Evolutionary conservation across 768 basidiomycete genomes (phyloP).

Genomic region (Suillus plorans): DNA sequence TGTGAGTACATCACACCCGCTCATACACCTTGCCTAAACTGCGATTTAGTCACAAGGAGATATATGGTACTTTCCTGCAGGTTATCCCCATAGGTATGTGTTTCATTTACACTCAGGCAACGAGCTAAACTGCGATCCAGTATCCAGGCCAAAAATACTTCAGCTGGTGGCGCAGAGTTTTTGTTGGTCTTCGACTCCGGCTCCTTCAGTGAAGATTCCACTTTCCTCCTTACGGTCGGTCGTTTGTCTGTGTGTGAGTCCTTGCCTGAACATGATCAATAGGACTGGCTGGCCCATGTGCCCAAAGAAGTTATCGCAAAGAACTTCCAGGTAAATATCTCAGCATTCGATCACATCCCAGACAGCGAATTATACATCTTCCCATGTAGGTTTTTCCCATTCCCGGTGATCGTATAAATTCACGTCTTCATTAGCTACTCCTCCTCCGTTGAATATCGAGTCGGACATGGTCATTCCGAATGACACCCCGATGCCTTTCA

Average conservation of each 20-base stretch:
- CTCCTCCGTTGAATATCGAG: constrained; percentile 41
- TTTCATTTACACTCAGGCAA: too few species aligned
- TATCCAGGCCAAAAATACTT: constrained; percentile 50
- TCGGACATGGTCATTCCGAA: constrained; percentile 49
- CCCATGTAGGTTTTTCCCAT: constrained; percentile 30
- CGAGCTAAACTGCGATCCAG: constrained; percentile 17
- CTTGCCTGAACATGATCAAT: constrained; percentile 17
- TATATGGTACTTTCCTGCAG: constrained; percentile 61
- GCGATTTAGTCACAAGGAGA: constrained; percentile 36
- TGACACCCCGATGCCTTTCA: constrained; percentile 49
- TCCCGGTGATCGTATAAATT: not conserved
- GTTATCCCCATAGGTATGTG: constrained; percentile 44
- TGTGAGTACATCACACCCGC: constrained; percentile 32
- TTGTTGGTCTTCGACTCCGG: constrained; percentile 45
- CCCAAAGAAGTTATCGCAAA: constrained; percentile 60
- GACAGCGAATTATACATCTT: constrained; percentile 56
- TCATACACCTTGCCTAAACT: constrained; percentile 17
- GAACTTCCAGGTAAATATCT: constrained; percentile 52
- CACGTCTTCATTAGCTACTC: constrained; percentile 29
- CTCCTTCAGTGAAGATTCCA: constrained; percentile 55
- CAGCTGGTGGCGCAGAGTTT: constrained; percentile 50
- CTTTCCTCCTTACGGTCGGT: constrained; percentile 43
- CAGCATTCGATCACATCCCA: constrained; percentile 57
- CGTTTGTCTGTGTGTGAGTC: not conserved
- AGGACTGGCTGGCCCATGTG: constrained; percentile 69